Conservation (phyloP, 768 basidiomycete genomes). For the Suillus occidentalis region DNA sequence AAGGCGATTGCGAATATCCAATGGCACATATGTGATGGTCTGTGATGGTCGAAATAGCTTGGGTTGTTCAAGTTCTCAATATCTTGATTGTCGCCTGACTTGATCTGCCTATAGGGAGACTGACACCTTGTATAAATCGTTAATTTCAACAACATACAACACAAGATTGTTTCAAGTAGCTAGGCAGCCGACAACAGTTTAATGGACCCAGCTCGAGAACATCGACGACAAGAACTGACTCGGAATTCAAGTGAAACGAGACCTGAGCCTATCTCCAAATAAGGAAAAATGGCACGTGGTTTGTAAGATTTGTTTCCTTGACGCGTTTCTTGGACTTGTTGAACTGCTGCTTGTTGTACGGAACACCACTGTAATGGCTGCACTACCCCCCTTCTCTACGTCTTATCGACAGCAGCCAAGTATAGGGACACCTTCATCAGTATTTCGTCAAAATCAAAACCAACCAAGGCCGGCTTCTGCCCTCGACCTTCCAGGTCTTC, state of each 20-base stretch:
- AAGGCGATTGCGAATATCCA: too few species aligned
- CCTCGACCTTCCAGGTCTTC: conserved; percentile 62
- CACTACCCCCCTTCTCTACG: conserved; percentile 7
- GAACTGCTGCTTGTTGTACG: conserved; percentile 6
- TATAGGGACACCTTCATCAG: not conserved
- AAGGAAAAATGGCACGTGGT: conserved; percentile 10
- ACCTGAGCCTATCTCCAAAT: not conserved
- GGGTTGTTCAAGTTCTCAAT: too few species aligned
- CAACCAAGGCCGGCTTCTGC: conserved; percentile 20
- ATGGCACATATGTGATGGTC: too few species aligned
- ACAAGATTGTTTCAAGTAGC: too few species aligned
- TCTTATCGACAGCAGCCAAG: conserved; percentile 8
- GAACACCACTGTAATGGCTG: conserved; percentile 9
- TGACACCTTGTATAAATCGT: too few species aligned
- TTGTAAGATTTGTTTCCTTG: conserved; percentile 10
- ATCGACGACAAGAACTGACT: not conserved
- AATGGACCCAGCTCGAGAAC: too few species aligned
- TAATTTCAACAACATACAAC: too few species aligned
- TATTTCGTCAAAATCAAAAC: conserved; percentile 10
- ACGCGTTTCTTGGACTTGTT: conserved; percentile 6
- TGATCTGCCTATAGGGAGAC: too few species aligned
- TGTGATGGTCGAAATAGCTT: too few species aligned
- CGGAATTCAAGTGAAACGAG: not conserved
- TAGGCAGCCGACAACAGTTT: too few species aligned
- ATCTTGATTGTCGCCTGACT: too few species aligned